phyloP scores from a whole-genome alignment of 2,329 filamentous ascomycete genomes.

The Ophiostoma quercus region DNA sequence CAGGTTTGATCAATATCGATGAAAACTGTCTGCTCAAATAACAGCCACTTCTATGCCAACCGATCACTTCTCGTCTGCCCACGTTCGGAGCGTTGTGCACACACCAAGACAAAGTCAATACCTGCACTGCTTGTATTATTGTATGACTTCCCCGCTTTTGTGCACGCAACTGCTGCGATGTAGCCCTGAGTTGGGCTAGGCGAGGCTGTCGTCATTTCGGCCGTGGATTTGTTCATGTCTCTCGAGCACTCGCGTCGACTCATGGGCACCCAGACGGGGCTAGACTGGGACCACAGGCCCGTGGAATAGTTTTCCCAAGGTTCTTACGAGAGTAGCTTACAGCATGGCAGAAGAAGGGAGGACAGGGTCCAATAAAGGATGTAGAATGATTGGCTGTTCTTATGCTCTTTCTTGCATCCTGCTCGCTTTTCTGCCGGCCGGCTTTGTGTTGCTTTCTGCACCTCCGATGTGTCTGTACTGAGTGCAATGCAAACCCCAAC shows the following conservation, averaged over 20 bases:
- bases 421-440: neutral
- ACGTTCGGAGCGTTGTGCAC: neutral
- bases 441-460: neutral
- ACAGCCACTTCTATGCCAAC: too few species aligned
- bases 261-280: neutral
- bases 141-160: neutral
- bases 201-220: constrained; percentile 20
- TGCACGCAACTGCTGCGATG: neutral
- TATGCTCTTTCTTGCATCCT: neutral
- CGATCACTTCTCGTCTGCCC: neutral
- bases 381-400: neutral
- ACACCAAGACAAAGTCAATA: neutral
- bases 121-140: neutral
- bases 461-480: neutral
- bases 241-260: neutral
- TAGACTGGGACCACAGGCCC: neutral
- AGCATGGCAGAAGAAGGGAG: neutral
- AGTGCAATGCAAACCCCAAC: neutral
- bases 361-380: neutral
- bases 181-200: neutral
- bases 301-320: constrained; percentile 7
- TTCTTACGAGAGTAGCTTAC: neutral
- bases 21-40: too few species aligned
- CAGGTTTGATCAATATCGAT: too few species aligned
- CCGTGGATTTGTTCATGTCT: constrained; percentile 19